A percentile compares a stretch with the other conserved stretches of the same genome.
phyloP scores from a whole-genome alignment of 2,329 filamentous ascomycete species.

The Parastagonospora avenae region DNA sequence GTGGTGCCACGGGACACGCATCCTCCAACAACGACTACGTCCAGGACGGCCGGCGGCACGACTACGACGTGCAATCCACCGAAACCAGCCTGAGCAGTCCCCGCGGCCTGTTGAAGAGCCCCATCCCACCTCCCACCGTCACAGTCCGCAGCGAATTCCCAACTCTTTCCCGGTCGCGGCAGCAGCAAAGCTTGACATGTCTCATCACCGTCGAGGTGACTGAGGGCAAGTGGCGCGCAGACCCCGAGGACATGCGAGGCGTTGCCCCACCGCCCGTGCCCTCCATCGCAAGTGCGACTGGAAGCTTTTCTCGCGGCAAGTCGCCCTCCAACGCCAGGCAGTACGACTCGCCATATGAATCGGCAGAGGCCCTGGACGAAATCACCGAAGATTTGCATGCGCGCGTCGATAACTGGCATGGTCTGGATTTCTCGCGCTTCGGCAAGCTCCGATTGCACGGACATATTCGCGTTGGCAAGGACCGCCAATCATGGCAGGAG shows the following conservation, averaged over 20 bases:
- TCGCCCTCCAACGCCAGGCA: constrained; percentile 62
- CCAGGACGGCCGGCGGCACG: constrained; percentile 77
- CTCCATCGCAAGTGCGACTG: constrained; percentile 54
- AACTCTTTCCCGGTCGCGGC: constrained; percentile 86
- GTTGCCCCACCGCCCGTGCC: constrained; percentile 54
- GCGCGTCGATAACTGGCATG: constrained; percentile 98
- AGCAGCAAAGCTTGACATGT: constrained; percentile 94
- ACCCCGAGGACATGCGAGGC: constrained; percentile 74
- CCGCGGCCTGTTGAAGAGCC: constrained; percentile 73
- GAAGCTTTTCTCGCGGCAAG: constrained; percentile 56
- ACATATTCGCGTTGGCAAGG: constrained; percentile 90
- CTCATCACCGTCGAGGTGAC: constrained; percentile 92
- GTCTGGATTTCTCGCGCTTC: constrained; percentile 90
- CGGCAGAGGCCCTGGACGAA: constrained; percentile 76
- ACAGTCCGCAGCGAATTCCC: constrained; percentile 97
- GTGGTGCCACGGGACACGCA: constrained; percentile 70
- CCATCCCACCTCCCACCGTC: constrained; percentile 88
- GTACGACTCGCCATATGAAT: constrained; percentile 67
- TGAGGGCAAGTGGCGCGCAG: constrained; percentile 86
- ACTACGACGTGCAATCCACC: constrained; percentile 97
- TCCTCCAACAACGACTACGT: constrained; percentile 78
- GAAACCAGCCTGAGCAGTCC: constrained; percentile 81
- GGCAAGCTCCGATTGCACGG: constrained; percentile 90
- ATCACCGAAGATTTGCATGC: constrained; percentile 83
- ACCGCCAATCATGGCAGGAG: constrained; percentile 96